phyloP scores from a whole-genome alignment of 371 early-diverging fungal genomes.

The Funneliformis caledonium region DNA sequence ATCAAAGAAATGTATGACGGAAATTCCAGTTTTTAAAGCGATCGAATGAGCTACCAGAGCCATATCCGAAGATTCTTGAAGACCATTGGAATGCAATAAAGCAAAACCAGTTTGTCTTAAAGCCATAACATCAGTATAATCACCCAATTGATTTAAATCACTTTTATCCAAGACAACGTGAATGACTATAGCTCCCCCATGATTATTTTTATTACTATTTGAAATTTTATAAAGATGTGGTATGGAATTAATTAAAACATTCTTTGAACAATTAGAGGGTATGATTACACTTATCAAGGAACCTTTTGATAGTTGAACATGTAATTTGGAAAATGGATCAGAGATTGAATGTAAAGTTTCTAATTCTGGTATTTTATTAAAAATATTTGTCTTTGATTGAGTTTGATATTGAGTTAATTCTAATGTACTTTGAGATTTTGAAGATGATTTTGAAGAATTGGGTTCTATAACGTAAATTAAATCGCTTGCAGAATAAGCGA shows the following conservation, averaged over 20 bases:
- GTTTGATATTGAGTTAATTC: not conserved
- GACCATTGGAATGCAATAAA: conserved; percentile 68
- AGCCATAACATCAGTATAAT: conserved; percentile 56
- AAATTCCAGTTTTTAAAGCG: conserved; percentile 59
- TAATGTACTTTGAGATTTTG: not conserved
- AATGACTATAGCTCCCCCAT: conserved; percentile 71
- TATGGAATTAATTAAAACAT: conserved; percentile 70
- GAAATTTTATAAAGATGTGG: conserved; percentile 79
- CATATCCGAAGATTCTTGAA: conserved; percentile 81
- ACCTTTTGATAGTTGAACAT: conserved; percentile 41
- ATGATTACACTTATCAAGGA: conserved; percentile 66
- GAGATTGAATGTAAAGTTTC: conserved; percentile 7
- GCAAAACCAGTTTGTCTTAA: conserved; percentile 72
- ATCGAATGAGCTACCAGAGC: conserved; percentile 71
- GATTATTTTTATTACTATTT: conserved; percentile 44
- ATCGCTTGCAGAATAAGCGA: conserved; percentile 31
- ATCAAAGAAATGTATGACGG: conserved; percentile 79
- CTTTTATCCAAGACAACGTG: conserved; percentile 77
- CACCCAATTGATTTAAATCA: conserved; percentile 53
- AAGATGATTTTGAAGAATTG: not conserved
- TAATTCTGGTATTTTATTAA: conserved; percentile 22
- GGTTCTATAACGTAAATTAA: conserved; percentile 24
- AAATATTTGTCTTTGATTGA: conserved; percentile 22
- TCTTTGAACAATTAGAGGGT: conserved; percentile 60
- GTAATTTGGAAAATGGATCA: conserved; percentile 34